Percentiles rank a stretch among this genome's conserved stretches.
Evolutionary conservation across 108 stramenopile genomes (phyloP).

Genomic region (Chaetoceros tenuissimus): DNA sequence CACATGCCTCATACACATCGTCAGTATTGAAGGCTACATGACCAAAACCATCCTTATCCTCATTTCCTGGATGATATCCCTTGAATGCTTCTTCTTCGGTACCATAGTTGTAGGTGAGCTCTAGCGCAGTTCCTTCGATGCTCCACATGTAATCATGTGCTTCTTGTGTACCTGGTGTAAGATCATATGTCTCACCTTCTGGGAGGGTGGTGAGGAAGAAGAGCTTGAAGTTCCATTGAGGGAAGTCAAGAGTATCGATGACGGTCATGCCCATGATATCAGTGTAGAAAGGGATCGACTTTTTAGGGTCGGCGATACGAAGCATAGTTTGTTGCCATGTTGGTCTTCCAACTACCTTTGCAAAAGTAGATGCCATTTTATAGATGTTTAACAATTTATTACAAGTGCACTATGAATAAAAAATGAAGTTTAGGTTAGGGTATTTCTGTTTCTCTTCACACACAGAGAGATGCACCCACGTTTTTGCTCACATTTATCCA

Average conservation of each 20-base stretch:
- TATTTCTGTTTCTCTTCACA: no score
- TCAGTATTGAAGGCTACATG: conserved; percentile 93
- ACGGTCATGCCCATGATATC: conserved; percentile 67
- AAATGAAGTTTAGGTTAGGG: no score
- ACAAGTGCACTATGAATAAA: no score
- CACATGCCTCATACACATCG: conserved; percentile 81
- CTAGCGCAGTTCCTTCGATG: conserved; percentile 73
- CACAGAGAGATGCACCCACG: no score
- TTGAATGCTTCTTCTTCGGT: conserved; percentile 55
- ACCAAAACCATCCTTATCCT: conserved; percentile 91
- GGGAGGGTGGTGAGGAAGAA: conserved; percentile 69
- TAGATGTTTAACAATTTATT: no score
- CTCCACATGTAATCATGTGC: conserved; percentile 85
- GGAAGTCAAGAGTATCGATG: conserved; percentile 77
- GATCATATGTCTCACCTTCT: conserved; percentile 39
- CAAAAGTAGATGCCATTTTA: no score
- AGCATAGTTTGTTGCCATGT: conserved; percentile 90
- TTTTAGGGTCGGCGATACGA: conserved; percentile 65
- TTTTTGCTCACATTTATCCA: no score
- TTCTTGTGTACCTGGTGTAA: conserved; percentile 64
- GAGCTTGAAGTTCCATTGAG: conserved; percentile 62
- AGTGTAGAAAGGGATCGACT: conserved; percentile 61
- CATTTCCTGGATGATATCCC: conserved; percentile 81
- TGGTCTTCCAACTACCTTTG: conserved; percentile 58
- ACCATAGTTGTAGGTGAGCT: conserved; percentile 90